A percentile compares a stretch with the other conserved stretches of the same genome.
These are phyloP conservation scores for Bombardia bombarda DNA, from an alignment of 495 filamentous ascomycete species.

Conservation along the genomic window DNA sequence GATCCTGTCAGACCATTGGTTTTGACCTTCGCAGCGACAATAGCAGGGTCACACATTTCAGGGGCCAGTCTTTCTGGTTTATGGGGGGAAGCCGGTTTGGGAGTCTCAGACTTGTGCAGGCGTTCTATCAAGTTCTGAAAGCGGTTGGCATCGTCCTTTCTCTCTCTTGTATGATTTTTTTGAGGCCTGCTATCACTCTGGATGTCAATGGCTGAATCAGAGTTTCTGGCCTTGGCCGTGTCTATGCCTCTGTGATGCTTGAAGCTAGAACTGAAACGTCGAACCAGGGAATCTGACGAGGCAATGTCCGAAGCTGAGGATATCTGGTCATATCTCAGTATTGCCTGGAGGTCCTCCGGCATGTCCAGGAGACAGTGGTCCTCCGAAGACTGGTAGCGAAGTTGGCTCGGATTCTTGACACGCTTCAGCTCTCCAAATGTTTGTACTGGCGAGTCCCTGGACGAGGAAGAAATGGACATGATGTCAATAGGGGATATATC, in stretches of 20 bases:
- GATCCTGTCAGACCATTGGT: neutral
- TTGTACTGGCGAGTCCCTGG: neutral
- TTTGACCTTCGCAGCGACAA: constrained; percentile 15
- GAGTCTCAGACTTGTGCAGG: constrained; percentile 6
- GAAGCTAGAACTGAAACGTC: too few relatives aligned
- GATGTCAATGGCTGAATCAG: too few relatives aligned
- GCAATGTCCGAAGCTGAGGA: too few relatives aligned
- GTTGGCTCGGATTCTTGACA: neutral
- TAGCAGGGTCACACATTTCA: constrained; percentile 11
- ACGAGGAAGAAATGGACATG: neutral
- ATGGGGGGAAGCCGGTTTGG: neutral
- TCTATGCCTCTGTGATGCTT: too few relatives aligned
- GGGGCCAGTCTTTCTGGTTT: neutral
- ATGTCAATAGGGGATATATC: constrained; percentile 10
- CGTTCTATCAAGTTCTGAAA: constrained; percentile 17
- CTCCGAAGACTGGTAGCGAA: constrained; percentile 2
- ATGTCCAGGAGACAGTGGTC: neutral
- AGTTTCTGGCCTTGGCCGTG: neutral
- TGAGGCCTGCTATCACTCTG: too few relatives aligned
- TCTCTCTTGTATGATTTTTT: too few relatives aligned
- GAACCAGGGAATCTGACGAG: too few relatives aligned
- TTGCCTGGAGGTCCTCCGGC: constrained; percentile 1
- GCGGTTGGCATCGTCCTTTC: constrained; percentile 8
- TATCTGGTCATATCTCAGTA: neutral
- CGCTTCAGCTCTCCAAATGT: constrained; percentile 10